Base-by-base conservation (phyloP, 495 filamentous ascomycete species). In the Diplogelasinospora grovesii region DNA sequence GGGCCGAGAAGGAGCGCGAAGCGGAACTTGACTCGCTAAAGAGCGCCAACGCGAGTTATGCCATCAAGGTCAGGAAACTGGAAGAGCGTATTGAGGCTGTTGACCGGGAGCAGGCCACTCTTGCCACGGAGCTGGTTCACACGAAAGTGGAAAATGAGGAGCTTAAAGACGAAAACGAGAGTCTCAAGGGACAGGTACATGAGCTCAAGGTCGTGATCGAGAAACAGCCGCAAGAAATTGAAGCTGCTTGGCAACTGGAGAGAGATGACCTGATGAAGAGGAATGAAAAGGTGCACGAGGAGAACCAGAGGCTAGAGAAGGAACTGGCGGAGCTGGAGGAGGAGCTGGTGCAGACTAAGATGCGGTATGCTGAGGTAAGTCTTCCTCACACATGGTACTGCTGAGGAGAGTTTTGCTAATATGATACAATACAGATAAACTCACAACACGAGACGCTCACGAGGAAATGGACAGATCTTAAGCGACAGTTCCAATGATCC, bases 271-370 rank as follows among this genome's bases (percentile, higher is more conserved):
- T 96, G 52, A 89, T 97, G 81, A 79, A 86, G 59, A 78, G 89
- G 39, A 97, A 97, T 55, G 73, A 83, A 20, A 89, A 93, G 53
- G 90, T 97, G 13, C 90, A 96, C 54, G 89, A 94, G 36, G 89
- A 95, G 69, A 97, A 96, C 50, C 75, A 84, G 37, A 71, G 68
- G 23, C 68, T 99, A 52, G 88, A 95, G 59, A 94, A 95, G 63
- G 82, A 86, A 54, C 78, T 93, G 75, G 76, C 77, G 22, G 92
- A 96, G 41, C 92, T 99, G 75, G 92, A 97, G 71, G 89, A 90
- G 63, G 80, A 82, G 53, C 65, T 99, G 32, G 93, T 99, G 43
- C 76, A 83, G 51, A 89, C 88, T 1, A 99, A 99, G 74, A 86
- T 99, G 88, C 74, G 77, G 50, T 85, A 85, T 68, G 92, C 92